These are phyloP conservation scores for Clonostachys rosea DNA, from an alignment of 2,329 filamentous ascomycete genomes.

Conservation along the genomic window DNA sequence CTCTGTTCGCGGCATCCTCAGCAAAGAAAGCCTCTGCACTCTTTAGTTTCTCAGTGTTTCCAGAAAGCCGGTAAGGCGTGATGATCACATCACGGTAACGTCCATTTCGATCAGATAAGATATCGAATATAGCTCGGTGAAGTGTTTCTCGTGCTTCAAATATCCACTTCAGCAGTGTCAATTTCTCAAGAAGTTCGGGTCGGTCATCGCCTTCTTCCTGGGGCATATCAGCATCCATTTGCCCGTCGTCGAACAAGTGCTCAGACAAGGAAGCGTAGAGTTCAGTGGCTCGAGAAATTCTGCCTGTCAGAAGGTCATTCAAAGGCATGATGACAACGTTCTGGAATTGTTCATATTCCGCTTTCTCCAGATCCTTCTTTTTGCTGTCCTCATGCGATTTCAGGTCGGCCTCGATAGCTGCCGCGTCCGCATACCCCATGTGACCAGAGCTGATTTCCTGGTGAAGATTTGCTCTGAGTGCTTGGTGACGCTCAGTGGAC, in stretches of 20 bases:
- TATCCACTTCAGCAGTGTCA: conserved; percentile 94
- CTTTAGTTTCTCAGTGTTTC: conserved; percentile 73
- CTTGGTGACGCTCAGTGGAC: conserved; percentile 49
- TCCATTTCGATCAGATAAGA: conserved; percentile 80
- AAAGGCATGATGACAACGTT: conserved; percentile 77
- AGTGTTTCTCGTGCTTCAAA: conserved; percentile 90
- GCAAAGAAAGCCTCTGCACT: conserved; percentile 80
- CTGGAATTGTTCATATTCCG: conserved; percentile 82
- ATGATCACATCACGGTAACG: conserved; percentile 82
- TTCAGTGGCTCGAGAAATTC: conserved; percentile 67
- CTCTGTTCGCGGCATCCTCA: conserved; percentile 70
- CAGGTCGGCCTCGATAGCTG: conserved; percentile 73
- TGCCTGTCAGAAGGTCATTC: conserved; percentile 72
- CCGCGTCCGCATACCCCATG: conserved; percentile 79
- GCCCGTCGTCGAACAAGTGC: conserved; percentile 63
- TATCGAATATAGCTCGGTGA: conserved; percentile 78
- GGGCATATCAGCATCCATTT: conserved; percentile 69
- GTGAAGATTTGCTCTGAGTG: conserved; percentile 71
- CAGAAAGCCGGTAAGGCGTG: conserved; percentile 70
- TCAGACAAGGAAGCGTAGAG: conserved; percentile 74
- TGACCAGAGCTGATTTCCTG: conserved; percentile 72
- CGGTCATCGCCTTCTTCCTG: conserved; percentile 95
- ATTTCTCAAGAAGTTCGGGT: conserved; percentile 88
- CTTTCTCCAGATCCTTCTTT: conserved; percentile 69
- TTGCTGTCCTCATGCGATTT: conserved; percentile 64